Evolutionary conservation across 2,329 filamentous ascomycete genomes (phyloP).

Genomic region (Akanthomyces lecanii): DNA sequence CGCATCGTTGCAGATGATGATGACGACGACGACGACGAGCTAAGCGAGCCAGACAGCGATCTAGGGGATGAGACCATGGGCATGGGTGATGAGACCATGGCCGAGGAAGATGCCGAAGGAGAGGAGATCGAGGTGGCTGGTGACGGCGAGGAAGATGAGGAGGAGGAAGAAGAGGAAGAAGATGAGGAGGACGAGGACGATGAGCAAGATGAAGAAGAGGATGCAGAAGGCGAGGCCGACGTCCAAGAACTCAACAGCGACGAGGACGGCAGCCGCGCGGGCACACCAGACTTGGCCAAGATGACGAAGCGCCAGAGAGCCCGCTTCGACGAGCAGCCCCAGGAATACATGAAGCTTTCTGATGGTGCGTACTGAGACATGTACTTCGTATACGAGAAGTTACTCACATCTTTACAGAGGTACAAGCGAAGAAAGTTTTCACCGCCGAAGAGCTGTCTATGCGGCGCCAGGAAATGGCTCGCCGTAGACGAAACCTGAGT

Average conservation of each 20-base stretch:
- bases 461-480: slow-evolving; percentile 59
- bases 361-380: slow-evolving; percentile 43
- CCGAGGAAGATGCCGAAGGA: slow-evolving; percentile 44
- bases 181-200: slow-evolving; percentile 38
- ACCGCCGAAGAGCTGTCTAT: slow-evolving; percentile 60
- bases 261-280: slow-evolving; percentile 43
- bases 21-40: slow-evolving; percentile 51
- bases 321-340: slow-evolving; percentile 52
- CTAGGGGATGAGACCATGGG: slow-evolving; percentile 27
- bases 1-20: slow-evolving; percentile 31
- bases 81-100: slow-evolving; percentile 43
- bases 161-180: slow-evolving; percentile 34
- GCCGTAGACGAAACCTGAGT: slow-evolving; percentile 57
- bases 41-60: slow-evolving; percentile 42
- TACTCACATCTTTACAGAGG: slow-evolving; percentile 41
- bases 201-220: slow-evolving; percentile 34
- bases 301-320: slow-evolving; percentile 60
- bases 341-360: slow-evolving; percentile 56
- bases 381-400: slow-evolving; percentile 14
- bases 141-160: slow-evolving; percentile 32
- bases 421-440: slow-evolving; percentile 59
- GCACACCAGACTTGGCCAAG: slow-evolving; percentile 52
- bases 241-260: slow-evolving; percentile 39
- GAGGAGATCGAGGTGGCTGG: slow-evolving; percentile 41
- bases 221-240: slow-evolving; percentile 36